Conservation (phyloP, 2,329 filamentous ascomycete species). For the Dactylonectria estremocensis region DNA sequence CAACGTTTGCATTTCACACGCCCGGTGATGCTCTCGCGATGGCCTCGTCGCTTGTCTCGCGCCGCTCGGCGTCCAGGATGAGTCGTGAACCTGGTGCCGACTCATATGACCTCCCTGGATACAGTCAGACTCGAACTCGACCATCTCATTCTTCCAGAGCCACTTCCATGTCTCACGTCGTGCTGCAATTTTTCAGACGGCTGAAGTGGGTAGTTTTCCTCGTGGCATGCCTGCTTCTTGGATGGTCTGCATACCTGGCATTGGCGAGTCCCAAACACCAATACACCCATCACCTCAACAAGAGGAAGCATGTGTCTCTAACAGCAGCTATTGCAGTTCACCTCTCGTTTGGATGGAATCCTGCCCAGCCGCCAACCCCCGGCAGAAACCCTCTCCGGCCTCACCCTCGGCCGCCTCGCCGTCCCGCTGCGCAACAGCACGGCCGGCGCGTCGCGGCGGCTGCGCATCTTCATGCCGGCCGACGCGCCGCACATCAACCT, state of each 20-base stretch:
- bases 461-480: slow-evolving; percentile 58
- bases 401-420: slow-evolving; percentile 30
- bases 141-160: slow-evolving; percentile 17
- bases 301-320: background rate
- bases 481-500: slow-evolving; percentile 55
- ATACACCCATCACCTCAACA: background rate
- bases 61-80: slow-evolving; percentile 34
- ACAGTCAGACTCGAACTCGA: slow-evolving; percentile 3
- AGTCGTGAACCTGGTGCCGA: slow-evolving; percentile 26
- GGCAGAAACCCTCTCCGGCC: slow-evolving; percentile 19
- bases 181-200: slow-evolving; percentile 16
- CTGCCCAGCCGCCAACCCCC: background rate
- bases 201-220: slow-evolving; percentile 20
- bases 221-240: slow-evolving; percentile 23
- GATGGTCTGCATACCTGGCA: slow-evolving; percentile 22
- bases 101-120: slow-evolving; percentile 29
- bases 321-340: slow-evolving; percentile 30
- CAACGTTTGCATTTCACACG: background rate
- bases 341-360: background rate
- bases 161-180: background rate
- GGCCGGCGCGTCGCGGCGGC: slow-evolving; percentile 40
- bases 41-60: slow-evolving; percentile 36
- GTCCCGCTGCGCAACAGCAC: slow-evolving; percentile 21
- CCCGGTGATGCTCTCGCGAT: slow-evolving; percentile 29
- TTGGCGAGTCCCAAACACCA: slow-evolving; percentile 2